phyloP scores from a whole-genome alignment of 2,329 filamentous ascomycete species.

The Diaporthe sp. region DNA sequence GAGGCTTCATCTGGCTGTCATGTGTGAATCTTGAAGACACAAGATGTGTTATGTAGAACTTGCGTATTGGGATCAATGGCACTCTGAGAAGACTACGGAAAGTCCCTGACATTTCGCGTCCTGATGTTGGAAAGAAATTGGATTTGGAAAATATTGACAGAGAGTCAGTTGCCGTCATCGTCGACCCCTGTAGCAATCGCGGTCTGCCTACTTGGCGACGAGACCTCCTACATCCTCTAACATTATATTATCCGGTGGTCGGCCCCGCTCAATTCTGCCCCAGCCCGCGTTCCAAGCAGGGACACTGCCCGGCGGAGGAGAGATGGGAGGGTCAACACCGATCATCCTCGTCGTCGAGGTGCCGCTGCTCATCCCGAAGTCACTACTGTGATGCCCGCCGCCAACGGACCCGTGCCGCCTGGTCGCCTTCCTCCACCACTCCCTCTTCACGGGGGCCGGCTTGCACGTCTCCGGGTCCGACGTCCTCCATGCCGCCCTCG shows the following conservation, averaged over 20 bases:
- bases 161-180: too few species aligned
- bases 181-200: background rate
- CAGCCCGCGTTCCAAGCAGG: constrained; percentile 57
- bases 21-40: background rate
- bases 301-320: constrained; percentile 45
- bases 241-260: constrained; percentile 51
- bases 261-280: constrained; percentile 55
- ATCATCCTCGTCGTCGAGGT: constrained; percentile 42
- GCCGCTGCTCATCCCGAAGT: constrained; percentile 36
- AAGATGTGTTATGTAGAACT: background rate
- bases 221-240: constrained; percentile 56
- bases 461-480: constrained; percentile 41
- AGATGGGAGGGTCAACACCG: constrained; percentile 41
- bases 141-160: background rate
- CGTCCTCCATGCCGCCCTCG: constrained; percentile 48
- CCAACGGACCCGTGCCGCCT: constrained; percentile 43
- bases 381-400: constrained; percentile 35
- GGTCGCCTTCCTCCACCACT: constrained; percentile 39
- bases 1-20: background rate
- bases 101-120: background rate
- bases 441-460: constrained; percentile 41
- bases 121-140: background rate
- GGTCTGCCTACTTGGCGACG: constrained; percentile 39
- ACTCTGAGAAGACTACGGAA: background rate
- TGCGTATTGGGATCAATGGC: background rate